Conservation (phyloP, 352 stramenopile genomes). For the Discostella stelligera region DNA sequence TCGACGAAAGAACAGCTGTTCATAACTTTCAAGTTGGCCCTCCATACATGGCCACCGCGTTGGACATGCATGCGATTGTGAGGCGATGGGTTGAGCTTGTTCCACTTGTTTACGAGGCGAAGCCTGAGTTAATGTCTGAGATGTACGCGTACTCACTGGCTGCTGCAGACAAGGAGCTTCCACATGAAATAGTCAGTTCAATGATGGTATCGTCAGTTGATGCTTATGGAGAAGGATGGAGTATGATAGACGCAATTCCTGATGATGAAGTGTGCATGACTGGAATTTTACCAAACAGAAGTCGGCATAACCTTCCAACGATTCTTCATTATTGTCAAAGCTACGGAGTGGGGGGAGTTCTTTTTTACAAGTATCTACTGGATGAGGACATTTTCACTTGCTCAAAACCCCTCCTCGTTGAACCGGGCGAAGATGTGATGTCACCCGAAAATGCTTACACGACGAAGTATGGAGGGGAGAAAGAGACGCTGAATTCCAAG, state of each 20-base stretch:
- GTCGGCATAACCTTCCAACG: slow-evolving; percentile 43
- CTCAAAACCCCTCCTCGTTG: slow-evolving; percentile 61
- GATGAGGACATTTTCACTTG: slow-evolving; percentile 69
- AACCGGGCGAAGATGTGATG: slow-evolving; percentile 53
- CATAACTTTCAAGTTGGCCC: slow-evolving; percentile 77
- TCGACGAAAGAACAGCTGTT: slow-evolving; percentile 38
- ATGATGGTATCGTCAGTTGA: slow-evolving; percentile 73
- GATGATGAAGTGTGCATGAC: slow-evolving; percentile 50
- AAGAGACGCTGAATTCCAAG: slow-evolving; percentile 26
- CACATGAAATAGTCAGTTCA: slow-evolving; percentile 64
- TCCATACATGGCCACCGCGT: slow-evolving; percentile 78
- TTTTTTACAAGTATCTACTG: slow-evolving; percentile 73
- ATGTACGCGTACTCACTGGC: slow-evolving; percentile 86
- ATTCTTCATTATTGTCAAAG: slow-evolving; percentile 80
- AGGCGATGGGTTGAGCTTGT: slow-evolving; percentile 74
- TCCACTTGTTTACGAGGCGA: slow-evolving; percentile 59
- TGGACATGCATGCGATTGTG: slow-evolving; percentile 75
- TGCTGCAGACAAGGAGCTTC: slow-evolving; percentile 70
- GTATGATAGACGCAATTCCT: slow-evolving; percentile 55
- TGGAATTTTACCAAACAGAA: slow-evolving; percentile 35
- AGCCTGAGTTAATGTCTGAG: slow-evolving; percentile 81
- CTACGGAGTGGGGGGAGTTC: slow-evolving; percentile 65
- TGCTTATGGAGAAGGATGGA: slow-evolving; percentile 68
- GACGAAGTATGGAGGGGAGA: not conserved
- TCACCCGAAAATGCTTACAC: slow-evolving; percentile 31